Conservation (phyloP, 371 early-diverging fungal species). For the Mortierella sp. region DNA sequence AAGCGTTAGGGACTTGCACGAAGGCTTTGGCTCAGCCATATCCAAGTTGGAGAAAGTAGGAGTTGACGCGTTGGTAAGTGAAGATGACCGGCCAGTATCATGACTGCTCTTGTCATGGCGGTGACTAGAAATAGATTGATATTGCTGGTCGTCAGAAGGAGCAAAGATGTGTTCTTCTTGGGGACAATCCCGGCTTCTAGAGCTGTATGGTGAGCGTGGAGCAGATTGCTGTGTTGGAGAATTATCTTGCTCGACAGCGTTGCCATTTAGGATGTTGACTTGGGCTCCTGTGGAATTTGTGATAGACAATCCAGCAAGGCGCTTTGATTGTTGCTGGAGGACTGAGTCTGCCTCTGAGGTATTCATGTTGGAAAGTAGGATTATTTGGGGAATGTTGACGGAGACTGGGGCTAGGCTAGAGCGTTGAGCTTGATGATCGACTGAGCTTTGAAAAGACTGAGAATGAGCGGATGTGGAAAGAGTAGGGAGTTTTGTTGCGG, state of each 20-base stretch:
- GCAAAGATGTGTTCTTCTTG: conserved; percentile 1
- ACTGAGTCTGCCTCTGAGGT: conserved; percentile 27
- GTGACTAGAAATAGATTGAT: neutral
- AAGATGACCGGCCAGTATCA: conserved; percentile 48
- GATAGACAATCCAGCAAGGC: conserved; percentile 55
- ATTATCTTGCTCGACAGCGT: conserved; percentile 9
- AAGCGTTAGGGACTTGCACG: conserved; percentile 8
- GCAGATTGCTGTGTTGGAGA: conserved; percentile 1
- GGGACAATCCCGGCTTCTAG: neutral
- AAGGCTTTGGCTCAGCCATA: conserved; percentile 18
- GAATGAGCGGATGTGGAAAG: conserved; percentile 4
- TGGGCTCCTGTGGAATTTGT: conserved; percentile 50
- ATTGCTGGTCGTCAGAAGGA: neutral
- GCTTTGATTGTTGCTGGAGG: conserved; percentile 44
- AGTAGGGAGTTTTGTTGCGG: neutral
- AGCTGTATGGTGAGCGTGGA: conserved; percentile 3
- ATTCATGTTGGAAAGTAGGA: conserved; percentile 9
- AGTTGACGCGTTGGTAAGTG: conserved; percentile 51
- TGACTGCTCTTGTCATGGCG: conserved; percentile 8
- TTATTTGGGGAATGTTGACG: conserved; percentile 14
- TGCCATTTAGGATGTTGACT: conserved; percentile 50
- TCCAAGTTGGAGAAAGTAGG: conserved; percentile 46
- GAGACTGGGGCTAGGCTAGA: neutral
- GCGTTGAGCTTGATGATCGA: neutral
- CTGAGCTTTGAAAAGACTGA: neutral